Base-by-base conservation (phyloP, 2,329 filamentous ascomycete genomes). In the Nothophaeocryptopus gaeumannii region DNA sequence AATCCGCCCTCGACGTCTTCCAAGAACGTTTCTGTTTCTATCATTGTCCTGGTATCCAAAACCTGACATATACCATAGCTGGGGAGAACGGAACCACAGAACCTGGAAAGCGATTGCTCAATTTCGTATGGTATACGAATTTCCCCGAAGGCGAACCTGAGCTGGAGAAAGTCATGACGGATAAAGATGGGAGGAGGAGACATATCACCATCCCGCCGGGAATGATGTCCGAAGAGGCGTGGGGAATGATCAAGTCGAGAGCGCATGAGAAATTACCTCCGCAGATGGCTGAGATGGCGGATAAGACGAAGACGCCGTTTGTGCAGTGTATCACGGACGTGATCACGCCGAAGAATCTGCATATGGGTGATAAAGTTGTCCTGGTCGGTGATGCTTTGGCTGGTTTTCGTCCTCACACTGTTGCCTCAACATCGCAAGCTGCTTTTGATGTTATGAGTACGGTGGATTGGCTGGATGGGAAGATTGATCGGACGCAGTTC, bases 121-220 rank as follows among this genome's bases (percentile, higher is more conserved):
- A 77, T 52, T 75, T 70, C 45, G 71, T 77, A 2, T 75, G 72
- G 66, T 78, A 76, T 59, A 67, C 62, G 39, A 72, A 75, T 52
- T 63, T 72, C 12, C 56, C 65, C 1, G 65, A 71, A 12, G 63
- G 59, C 8, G 69, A 67, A 0, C 42, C 62, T 2, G 70, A 72
- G 39, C 66, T 74, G 30, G 59, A 61, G 7, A 69, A 68, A 4
- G 54, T 74, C 9, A 70, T 77, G 63, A 77, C 74, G 1, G 73
- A 77, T 53, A 55, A 65, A 11, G 58, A 72, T n/a, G 72, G 72
- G 8, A 54, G 62, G 5, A 54, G 59, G 5, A 69, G 74, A 50
- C 64, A 63, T 14, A 72, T 71, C 39, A 76, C 73, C 0, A 67
- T 76, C 46, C 72, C 72, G 3, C 64, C 68, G 1, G 73, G 74